These are phyloP conservation scores for Epichloe uncinata DNA, from an alignment of 2,329 filamentous ascomycete genomes.

Conservation along the genomic window DNA sequence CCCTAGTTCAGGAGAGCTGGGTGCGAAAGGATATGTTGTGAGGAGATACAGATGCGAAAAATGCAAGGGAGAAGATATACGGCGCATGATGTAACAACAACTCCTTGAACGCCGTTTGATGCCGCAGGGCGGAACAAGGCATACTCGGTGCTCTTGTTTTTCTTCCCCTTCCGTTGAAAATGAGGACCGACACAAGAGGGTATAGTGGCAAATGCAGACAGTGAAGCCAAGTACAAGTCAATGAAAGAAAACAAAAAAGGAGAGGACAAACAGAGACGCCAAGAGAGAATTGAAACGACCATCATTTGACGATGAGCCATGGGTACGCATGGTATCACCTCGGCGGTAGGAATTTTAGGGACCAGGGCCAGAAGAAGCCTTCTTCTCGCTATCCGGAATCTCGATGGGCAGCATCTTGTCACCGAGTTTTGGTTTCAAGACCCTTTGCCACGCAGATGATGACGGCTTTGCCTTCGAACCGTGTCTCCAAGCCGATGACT, in stretches of 20 bases:
- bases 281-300: neutral
- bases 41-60: neutral
- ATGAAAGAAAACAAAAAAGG: neutral
- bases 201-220: neutral
- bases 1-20: too few species aligned
- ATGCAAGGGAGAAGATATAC: neutral
- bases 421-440: neutral
- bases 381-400: slow-evolving; percentile 2
- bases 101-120: slow-evolving; percentile 1
- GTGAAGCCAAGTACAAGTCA: neutral
- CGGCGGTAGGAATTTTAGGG: neutral
- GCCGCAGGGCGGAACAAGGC: neutral
- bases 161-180: neutral
- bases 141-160: neutral
- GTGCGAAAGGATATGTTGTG: neutral
- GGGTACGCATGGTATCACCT: too few species aligned
- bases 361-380: neutral
- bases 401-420: neutral
- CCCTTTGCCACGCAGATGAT: neutral
- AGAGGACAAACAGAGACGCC: neutral
- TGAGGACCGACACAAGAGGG: neutral
- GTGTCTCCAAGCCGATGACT: neutral
- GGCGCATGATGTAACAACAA: neutral
- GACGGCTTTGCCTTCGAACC: neutral
- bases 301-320: too few species aligned